Evolutionary conservation across 2,329 filamentous ascomycete species (phyloP), one percentile per base, ranked within the genome.

Genomic region (Tolypocladium ophioglossoides): DNA sequence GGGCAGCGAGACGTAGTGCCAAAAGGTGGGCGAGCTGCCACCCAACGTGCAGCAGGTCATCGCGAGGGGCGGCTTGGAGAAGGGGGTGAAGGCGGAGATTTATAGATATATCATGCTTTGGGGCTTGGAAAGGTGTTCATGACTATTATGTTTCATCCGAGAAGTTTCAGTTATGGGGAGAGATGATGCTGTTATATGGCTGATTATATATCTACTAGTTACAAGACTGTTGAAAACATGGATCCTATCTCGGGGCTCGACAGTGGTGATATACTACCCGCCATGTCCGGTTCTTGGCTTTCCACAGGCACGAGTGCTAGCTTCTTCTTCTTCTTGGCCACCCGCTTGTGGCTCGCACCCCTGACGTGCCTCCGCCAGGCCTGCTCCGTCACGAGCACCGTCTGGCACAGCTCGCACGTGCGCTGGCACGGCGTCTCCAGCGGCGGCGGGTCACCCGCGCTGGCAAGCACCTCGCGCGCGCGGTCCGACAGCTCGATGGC

Each of bases 41-140:
- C 83, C 87, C 0, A 95, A 92, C 64, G 87, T 96, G 54, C 91
- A 96, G 68, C 87, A 88, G 64, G 91, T 92, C 54, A 89, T 92
- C 63, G 86, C 87, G 0, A 70, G 78, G 51, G 89, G 89, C 2
- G 90, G 90, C 0, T 66, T 95, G 56, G 88, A 91, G 75, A 85
- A 84, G 58, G 95, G 89, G 90, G 87, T 94, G 11, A 86, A 87
- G 77, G 76, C 78, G 54, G 54, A 7, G 5, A 54, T 48, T 40
- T 38, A 41, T n/a, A 24, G 9, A n/a, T 40, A 49, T 51, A 47
- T 27, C 27, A 27, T n/a, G 24, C 8, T n/a, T 3, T 6, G 10
- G 27, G 9, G 9, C 12, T 34, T 32, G 8, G 27, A 48, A 32
- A 20, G 44, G 30, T 10, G 10, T 20, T 34, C 44, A 18, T 48